phyloP scores from a whole-genome alignment of 1,139 yeast species.

The Diutina mesorugosa region DNA sequence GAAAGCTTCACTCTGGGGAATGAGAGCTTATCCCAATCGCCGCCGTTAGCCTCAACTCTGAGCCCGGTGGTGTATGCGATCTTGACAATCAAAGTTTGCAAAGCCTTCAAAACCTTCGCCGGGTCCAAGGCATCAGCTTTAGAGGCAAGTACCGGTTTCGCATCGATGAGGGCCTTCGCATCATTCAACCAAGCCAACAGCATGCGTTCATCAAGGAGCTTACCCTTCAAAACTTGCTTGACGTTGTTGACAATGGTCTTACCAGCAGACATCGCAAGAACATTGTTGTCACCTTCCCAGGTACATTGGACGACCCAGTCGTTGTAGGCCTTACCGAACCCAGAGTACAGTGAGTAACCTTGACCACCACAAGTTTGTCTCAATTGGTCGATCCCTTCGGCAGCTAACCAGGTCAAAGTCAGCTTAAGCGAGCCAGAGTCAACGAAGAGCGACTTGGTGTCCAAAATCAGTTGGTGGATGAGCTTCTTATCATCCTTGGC shows the following conservation, averaged over 20 bases:
- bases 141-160: background rate
- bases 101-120: constrained; percentile 6
- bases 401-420: constrained; percentile 10
- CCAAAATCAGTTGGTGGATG: constrained; percentile 4
- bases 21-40: constrained; percentile 8
- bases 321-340: constrained; percentile 9
- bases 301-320: constrained; percentile 12
- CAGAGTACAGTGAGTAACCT: constrained; percentile 11
- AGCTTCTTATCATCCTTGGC: constrained; percentile 6
- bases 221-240: constrained; percentile 5
- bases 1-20: constrained; percentile 8
- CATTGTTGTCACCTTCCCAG: constrained; percentile 11
- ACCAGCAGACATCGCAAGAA: constrained; percentile 10
- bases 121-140: constrained; percentile 6
- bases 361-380: constrained; percentile 11
- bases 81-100: constrained; percentile 8
- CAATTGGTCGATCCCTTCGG: constrained; percentile 8
- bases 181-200: constrained; percentile 6
- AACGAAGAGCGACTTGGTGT: constrained; percentile 9
- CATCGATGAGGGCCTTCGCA: background rate
- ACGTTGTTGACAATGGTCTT: constrained; percentile 7
- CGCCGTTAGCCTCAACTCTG: background rate
- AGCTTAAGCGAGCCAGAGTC: constrained; percentile 10
- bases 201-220: constrained; percentile 3
- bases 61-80: constrained; percentile 6